Conservation (phyloP, 225 moss, liverwort and hornwort species). For the Asterella californica region DNA sequence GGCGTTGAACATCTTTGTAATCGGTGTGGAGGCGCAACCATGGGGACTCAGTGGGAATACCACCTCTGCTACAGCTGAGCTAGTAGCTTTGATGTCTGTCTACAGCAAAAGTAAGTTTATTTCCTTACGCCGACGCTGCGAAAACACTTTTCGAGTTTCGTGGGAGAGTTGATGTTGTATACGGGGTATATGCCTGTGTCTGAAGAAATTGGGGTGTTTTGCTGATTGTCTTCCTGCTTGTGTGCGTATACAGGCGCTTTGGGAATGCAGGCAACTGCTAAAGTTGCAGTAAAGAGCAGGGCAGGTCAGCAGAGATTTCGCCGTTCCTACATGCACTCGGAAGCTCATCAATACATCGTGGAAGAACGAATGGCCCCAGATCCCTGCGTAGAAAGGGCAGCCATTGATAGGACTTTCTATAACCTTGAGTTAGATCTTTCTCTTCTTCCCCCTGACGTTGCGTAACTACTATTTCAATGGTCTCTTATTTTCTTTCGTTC, state of each 20-base stretch:
- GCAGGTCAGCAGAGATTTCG: neutral
- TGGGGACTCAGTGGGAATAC: conserved; percentile 38
- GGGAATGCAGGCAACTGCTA: conserved; percentile 27
- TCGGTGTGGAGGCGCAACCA: conserved; percentile 1
- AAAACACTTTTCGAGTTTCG: neutral
- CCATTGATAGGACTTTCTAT: conserved; percentile 35
- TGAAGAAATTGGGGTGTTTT: no score
- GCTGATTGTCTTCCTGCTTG: neutral
- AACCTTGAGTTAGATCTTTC: conserved; percentile 41
- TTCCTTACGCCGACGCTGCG: neutral
- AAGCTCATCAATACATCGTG: conserved; percentile 25
- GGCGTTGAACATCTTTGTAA: neutral
- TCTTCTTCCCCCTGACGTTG: conserved; percentile 40
- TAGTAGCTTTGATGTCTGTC: conserved; percentile 35
- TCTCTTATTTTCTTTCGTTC: conserved; percentile 6
- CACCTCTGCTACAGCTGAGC: conserved; percentile 45
- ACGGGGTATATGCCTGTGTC: neutral
- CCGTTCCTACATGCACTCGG: conserved; percentile 36
- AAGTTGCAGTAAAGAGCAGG: conserved; percentile 14
- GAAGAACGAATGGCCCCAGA: conserved; percentile 50
- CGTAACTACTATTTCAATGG: conserved; percentile 17
- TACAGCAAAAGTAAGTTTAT: conserved; percentile 30
- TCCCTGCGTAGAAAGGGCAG: conserved; percentile 37
- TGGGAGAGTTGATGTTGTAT: neutral
- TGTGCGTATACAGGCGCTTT: conserved; percentile 24